These are phyloP conservation scores for Corynascus novoguineensis DNA, from an alignment of 495 filamentous ascomycete species.

Conservation along the genomic window DNA sequence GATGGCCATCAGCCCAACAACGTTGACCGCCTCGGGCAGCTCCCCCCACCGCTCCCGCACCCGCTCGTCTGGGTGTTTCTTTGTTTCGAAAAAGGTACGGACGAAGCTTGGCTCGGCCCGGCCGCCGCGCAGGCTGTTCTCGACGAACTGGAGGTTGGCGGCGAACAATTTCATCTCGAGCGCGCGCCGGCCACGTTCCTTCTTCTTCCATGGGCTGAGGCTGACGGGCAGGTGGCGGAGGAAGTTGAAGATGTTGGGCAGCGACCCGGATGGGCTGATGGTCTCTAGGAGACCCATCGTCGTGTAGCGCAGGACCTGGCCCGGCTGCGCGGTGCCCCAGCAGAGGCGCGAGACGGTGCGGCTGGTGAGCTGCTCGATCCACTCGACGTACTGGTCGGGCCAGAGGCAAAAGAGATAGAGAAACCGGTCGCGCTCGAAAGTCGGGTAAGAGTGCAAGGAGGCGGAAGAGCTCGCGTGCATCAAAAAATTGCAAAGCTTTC, in stretches of 20 bases:
- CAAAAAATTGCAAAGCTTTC: constrained; percentile 53
- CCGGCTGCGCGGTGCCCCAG: constrained; percentile 50
- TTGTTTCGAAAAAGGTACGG: constrained; percentile 39
- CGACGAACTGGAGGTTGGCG: constrained; percentile 41
- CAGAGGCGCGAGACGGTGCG: constrained; percentile 54
- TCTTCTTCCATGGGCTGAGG: constrained; percentile 49
- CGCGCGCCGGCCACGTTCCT: constrained; percentile 38
- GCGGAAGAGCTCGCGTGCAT: constrained; percentile 45
- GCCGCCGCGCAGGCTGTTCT: constrained; percentile 21
- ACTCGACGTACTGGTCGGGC: constrained; percentile 46
- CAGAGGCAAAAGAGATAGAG: constrained; percentile 40
- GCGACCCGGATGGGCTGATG: constrained; percentile 52
- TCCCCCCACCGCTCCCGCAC: constrained; percentile 17
- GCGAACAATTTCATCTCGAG: constrained; percentile 36
- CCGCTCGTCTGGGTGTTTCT: constrained; percentile 14
- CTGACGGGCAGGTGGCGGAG: constrained; percentile 40
- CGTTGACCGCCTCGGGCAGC: constrained; percentile 36
- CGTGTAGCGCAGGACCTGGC: constrained; percentile 47
- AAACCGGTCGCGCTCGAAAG: constrained; percentile 50
- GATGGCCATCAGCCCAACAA: constrained; percentile 47
- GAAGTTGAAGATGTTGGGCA: constrained; percentile 46
- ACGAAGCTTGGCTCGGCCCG: constrained; percentile 38
- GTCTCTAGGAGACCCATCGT: constrained; percentile 54
- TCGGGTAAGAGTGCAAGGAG: constrained; percentile 47
- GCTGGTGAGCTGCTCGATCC: constrained; percentile 54